A percentile compares a stretch with the other conserved stretches of the same genome.
Conservation (phyloP, 176 grass and related monocot genomes). For the Metroxylon sagu region DNA sequence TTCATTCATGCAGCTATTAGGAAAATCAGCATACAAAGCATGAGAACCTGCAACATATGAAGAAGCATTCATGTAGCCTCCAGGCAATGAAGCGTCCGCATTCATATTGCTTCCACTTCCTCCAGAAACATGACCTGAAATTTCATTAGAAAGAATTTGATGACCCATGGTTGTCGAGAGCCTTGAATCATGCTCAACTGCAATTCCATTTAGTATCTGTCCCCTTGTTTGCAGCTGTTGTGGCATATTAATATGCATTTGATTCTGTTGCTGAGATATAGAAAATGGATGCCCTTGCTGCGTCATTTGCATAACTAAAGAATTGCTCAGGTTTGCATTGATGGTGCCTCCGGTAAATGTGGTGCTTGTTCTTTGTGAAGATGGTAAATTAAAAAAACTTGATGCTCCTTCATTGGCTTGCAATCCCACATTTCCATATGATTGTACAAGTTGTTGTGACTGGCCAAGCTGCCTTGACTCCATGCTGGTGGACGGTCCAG, state of each 20-base stretch:
- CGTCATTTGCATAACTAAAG: neutral
- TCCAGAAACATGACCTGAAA: neutral
- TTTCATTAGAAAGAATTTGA: neutral
- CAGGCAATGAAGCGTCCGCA: neutral
- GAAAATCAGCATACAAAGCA: neutral
- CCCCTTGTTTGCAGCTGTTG: neutral
- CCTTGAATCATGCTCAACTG: neutral
- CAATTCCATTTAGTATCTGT: neutral
- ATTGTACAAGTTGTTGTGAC: neutral
- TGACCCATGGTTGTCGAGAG: neutral
- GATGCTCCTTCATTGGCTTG: slow-evolving; percentile 2
- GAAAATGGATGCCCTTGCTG: slow-evolving; percentile 1
- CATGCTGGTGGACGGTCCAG: neutral
- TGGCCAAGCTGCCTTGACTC: neutral
- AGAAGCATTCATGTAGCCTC: slow-evolving; percentile 2
- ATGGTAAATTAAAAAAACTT: neutral
- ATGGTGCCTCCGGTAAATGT: neutral
- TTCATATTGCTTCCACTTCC: neutral
- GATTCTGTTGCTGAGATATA: neutral
- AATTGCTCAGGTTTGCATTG: neutral
- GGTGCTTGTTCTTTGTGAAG: neutral
- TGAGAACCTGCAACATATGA: neutral
- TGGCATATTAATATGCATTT: neutral
- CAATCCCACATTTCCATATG: neutral
- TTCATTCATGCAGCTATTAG: neutral